These are phyloP conservation scores for Cyamopsis tetragonoloba DNA, from an alignment of 306 rosid species.

Conservation along the genomic window DNA sequence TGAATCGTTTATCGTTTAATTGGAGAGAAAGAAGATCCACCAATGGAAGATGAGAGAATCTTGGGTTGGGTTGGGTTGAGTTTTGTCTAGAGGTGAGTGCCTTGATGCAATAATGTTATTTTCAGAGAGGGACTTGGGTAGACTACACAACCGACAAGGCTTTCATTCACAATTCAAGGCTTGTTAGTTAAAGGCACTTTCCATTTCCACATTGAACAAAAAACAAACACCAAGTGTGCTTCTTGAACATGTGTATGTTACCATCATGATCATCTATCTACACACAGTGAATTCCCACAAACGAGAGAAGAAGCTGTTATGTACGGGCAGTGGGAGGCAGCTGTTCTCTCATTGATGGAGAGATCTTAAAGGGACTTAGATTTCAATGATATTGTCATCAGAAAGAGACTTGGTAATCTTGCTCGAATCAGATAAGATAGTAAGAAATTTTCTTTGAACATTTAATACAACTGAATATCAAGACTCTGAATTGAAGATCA, in stretches of 20 bases:
- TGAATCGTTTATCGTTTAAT: too few species aligned
- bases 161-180: constrained; percentile 25
- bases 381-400: constrained; percentile 18
- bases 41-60: constrained; percentile 37
- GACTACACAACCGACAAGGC: constrained; percentile 52
- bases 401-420: constrained; percentile 21
- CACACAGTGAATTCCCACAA: constrained; percentile 36
- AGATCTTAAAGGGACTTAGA: constrained; percentile 14
- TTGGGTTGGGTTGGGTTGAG: constrained; percentile 21
- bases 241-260: constrained; percentile 30
- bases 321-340: constrained; percentile 43
- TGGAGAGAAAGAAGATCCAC: constrained; percentile 21
- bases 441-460: too few species aligned
- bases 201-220: constrained; percentile 11
- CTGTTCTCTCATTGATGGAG: constrained; percentile 32
- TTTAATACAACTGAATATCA: too few species aligned
- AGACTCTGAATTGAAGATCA: too few species aligned
- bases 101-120: constrained; percentile 7
- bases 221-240: constrained; percentile 13
- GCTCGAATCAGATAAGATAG: too few species aligned
- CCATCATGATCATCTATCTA: too few species aligned
- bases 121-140: constrained; percentile 32
- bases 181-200: constrained; percentile 29
- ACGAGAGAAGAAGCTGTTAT: constrained; percentile 25
- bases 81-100: neutral